These are phyloP conservation scores for Ceratocystis eucalypticola DNA, from an alignment of 2,329 filamentous ascomycete species.

Conservation along the genomic window DNA sequence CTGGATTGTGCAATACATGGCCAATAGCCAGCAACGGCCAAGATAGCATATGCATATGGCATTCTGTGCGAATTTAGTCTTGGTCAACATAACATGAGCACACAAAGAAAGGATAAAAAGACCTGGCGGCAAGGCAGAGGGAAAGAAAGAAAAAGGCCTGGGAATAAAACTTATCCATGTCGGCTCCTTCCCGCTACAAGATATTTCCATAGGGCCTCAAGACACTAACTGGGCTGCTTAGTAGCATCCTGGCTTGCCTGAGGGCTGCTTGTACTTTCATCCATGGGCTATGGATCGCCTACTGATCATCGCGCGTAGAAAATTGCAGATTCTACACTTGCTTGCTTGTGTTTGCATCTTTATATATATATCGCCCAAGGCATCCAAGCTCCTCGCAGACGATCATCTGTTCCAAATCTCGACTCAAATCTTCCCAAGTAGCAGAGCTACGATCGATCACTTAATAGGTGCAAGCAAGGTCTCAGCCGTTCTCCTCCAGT, in stretches of 20 bases:
- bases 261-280: not conserved
- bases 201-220: not conserved
- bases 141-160: too few species aligned
- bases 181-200: not conserved
- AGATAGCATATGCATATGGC: too few species aligned
- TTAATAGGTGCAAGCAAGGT: not conserved
- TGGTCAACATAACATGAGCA: too few species aligned
- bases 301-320: not conserved
- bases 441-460: not conserved
- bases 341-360: not conserved
- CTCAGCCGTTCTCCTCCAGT: too few species aligned
- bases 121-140: too few species aligned
- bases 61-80: too few species aligned
- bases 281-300: not conserved
- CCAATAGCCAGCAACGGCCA: too few species aligned
- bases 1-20: not conserved
- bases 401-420: not conserved
- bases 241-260: not conserved
- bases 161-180: constrained; percentile 11
- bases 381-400: not conserved
- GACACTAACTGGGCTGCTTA: not conserved
- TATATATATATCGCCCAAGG: not conserved
- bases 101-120: too few species aligned
- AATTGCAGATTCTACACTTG: not conserved
- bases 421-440: not conserved